Percentiles rank a stretch among this genome's conserved stretches.
Evolutionary conservation across 2,329 filamentous ascomycete genomes (phyloP).

Genomic region (Coniochaeta sp.): DNA sequence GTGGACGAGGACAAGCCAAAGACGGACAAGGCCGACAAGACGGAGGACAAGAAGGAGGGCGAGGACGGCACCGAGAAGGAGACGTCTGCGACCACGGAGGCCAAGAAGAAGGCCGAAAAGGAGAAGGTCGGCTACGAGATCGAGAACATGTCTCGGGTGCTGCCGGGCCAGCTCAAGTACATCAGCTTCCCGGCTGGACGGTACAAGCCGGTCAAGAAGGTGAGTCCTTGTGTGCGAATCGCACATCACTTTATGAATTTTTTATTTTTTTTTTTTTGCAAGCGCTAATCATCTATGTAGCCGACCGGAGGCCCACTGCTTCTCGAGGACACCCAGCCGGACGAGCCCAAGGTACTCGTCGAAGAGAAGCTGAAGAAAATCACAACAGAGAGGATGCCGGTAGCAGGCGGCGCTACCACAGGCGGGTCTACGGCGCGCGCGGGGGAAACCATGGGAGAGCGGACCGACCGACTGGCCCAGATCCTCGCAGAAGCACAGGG

Average conservation of each 20-base stretch:
- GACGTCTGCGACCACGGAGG: constrained; percentile 39
- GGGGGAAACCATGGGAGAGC: constrained; percentile 6
- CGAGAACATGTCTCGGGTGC: constrained; percentile 92
- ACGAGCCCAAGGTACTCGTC: constrained; percentile 70
- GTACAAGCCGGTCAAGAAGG: constrained; percentile 87
- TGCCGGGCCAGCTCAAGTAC: constrained; percentile 89
- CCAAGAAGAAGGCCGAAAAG: constrained; percentile 88
- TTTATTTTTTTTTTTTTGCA: background rate
- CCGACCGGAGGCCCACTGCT: constrained; percentile 90
- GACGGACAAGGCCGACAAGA: constrained; percentile 37
- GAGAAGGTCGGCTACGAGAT: constrained; percentile 96
- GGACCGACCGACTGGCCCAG: constrained; percentile 7
- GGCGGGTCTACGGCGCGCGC: constrained; percentile 11
- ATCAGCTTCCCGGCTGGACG: constrained; percentile 86
- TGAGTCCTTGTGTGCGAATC: constrained; percentile 31
- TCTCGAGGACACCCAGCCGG: constrained; percentile 76
- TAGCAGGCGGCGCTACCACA: constrained; percentile 25
- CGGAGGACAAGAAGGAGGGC: constrained; percentile 56
- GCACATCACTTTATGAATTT: background rate
- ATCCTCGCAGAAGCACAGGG: constrained; percentile 9
- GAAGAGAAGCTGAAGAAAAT: constrained; percentile 91
- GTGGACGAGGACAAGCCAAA: constrained; percentile 54
- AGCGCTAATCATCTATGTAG: constrained; percentile 32
- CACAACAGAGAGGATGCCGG: constrained; percentile 53
- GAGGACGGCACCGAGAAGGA: constrained; percentile 52